These are phyloP conservation scores for Aegilops longissima DNA, from an alignment of 176 grass and related monocot species.

Conservation along the genomic window DNA sequence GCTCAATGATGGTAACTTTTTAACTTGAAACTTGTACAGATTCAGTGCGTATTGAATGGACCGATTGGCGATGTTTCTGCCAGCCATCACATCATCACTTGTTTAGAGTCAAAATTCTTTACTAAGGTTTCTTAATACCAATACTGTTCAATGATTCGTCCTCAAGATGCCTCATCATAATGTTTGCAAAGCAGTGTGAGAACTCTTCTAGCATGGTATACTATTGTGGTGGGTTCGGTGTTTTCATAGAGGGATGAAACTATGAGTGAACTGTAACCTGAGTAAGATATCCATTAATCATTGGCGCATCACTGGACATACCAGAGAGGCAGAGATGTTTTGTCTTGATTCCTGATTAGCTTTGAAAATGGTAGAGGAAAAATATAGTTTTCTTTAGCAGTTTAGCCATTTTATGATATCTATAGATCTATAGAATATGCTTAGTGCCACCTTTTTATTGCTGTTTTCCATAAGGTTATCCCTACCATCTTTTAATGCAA, in stretches of 20 bases:
- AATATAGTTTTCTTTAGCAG: not conserved
- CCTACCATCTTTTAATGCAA: not conserved
- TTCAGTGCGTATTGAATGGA: not conserved
- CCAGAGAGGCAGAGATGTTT: not conserved
- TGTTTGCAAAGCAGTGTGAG: slow-evolving; percentile 3
- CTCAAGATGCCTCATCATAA: not conserved
- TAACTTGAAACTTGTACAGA: not conserved
- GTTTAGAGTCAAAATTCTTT: not conserved
- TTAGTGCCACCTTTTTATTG: not conserved
- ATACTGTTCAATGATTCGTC: not conserved
- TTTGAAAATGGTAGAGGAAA: not conserved
- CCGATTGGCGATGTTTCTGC: not conserved
- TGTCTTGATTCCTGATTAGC: not conserved
- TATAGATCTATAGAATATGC: not conserved
- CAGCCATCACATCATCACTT: not conserved
- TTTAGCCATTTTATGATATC: not conserved
- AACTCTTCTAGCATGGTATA: slow-evolving; percentile 14
- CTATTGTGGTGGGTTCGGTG: not conserved
- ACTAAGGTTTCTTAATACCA: not conserved
- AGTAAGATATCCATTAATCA: not conserved
- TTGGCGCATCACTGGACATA: not conserved
- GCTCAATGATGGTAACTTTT: slow-evolving; percentile 87
- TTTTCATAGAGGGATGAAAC: not conserved
- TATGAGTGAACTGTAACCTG: not conserved
- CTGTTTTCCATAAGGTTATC: slow-evolving; percentile 7